Evolutionary conservation across 1,284 basidiomycete genomes (phyloP).

Genomic region (Volvariella volvacea): DNA sequence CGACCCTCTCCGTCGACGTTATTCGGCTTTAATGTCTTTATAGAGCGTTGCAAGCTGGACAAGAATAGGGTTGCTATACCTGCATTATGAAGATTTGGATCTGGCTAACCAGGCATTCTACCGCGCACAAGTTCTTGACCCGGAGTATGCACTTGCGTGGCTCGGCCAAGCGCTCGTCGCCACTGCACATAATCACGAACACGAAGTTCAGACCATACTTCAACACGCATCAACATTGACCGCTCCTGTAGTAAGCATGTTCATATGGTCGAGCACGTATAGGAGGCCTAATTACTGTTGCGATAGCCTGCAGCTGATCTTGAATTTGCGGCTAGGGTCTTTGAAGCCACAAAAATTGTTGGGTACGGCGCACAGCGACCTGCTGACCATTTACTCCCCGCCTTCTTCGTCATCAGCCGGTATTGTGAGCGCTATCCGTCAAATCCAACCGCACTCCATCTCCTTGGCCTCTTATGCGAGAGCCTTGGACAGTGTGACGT

Average conservation of each 20-base stretch:
- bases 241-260: slow-evolving; percentile 55
- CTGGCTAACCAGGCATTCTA: slow-evolving; percentile 85
- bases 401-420: slow-evolving; percentile 76
- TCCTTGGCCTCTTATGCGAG: slow-evolving; percentile 85
- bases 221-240: slow-evolving; percentile 78
- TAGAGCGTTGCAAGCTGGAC: slow-evolving; percentile 81
- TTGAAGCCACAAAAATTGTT: slow-evolving; percentile 36
- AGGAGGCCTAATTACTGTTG: slow-evolving; percentile 3
- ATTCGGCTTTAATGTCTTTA: slow-evolving; percentile 10
- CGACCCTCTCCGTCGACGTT: slow-evolving; percentile 1
- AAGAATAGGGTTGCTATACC: slow-evolving; percentile 86
- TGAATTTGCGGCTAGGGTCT: slow-evolving; percentile 65
- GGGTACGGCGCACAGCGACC: slow-evolving; percentile 19
- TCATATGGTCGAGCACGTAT: background rate
- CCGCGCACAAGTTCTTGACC: slow-evolving; percentile 87
- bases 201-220: slow-evolving; percentile 67
- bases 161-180: slow-evolving; percentile 89
- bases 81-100: slow-evolving; percentile 76
- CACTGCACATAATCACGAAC: slow-evolving; percentile 52
- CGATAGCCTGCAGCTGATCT: slow-evolving; percentile 78
- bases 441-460: slow-evolving; percentile 76
- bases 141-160: slow-evolving; percentile 90
- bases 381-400: slow-evolving; percentile 53
- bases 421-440: slow-evolving; percentile 66
- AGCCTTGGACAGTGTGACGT: slow-evolving; percentile 67